Evolutionary conservation across 495 filamentous ascomycete genomes (phyloP).

Genomic region (Amphirosellinia nigrospora): DNA sequence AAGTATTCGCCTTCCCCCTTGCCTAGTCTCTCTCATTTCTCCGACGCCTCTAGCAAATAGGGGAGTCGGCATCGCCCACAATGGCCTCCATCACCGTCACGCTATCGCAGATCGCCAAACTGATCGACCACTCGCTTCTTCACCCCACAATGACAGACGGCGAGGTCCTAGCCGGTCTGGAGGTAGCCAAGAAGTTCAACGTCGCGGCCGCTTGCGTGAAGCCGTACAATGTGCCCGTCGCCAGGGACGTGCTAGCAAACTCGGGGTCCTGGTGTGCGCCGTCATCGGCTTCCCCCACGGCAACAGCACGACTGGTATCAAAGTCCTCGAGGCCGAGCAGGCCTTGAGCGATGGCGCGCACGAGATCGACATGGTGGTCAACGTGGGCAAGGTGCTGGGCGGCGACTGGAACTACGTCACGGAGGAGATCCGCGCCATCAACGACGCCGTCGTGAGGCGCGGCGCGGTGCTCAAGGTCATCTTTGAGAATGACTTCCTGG

Average conservation of each 20-base stretch:
- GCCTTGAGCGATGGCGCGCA: constrained; percentile 54
- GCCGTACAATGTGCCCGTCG: constrained; percentile 58
- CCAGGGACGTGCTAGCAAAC: constrained; percentile 51
- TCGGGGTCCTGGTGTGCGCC: constrained; percentile 58
- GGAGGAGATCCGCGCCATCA: constrained; percentile 56
- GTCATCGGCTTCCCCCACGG: constrained; percentile 67
- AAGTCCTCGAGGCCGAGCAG: constrained; percentile 57
- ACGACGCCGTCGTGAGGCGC: constrained; percentile 47
- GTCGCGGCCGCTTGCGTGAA: constrained; percentile 65
- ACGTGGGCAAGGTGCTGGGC: constrained; percentile 62
- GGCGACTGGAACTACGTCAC: constrained; percentile 62
- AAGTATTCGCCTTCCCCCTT: background rate
- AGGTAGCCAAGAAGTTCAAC: constrained; percentile 50
- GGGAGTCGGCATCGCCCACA: background rate
- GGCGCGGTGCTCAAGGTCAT: constrained; percentile 63
- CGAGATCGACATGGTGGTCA: constrained; percentile 67
- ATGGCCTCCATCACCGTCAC: constrained; percentile 54
- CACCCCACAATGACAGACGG: constrained; percentile 65
- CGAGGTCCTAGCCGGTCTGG: constrained; percentile 57
- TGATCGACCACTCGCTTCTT: constrained; percentile 66
- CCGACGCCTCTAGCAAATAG: background rate
- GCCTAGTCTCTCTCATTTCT: too few species aligned
- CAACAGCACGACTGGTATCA: constrained; percentile 59
- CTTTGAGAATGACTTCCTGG: constrained; percentile 62
- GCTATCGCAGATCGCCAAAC: constrained; percentile 60